phyloP scores from a whole-genome alignment of 257 asterid species.

The Petunia secreta region DNA sequence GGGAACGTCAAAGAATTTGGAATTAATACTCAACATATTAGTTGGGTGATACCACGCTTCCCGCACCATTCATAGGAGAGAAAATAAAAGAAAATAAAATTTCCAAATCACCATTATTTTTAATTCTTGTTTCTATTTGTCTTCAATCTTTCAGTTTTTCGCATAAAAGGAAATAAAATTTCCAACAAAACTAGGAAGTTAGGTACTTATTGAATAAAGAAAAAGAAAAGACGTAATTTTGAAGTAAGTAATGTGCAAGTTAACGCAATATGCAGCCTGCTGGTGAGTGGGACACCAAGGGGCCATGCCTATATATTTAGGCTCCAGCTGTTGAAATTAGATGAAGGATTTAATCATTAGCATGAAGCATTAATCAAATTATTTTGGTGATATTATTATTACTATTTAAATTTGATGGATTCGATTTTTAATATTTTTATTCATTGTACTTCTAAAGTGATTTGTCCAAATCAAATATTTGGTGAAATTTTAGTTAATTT shows the following conservation, averaged over 20 bases:
- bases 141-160: background rate
- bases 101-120: background rate
- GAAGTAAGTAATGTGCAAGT: background rate
- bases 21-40: constrained; percentile 18
- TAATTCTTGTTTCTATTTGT: background rate
- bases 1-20: background rate
- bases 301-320: too few relatives aligned
- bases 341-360: background rate
- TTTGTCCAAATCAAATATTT: too few relatives aligned
- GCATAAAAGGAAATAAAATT: background rate
- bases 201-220: background rate
- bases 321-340: background rate
- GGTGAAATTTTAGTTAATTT: too few relatives aligned
- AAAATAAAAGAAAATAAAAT: background rate
- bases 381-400: too few relatives aligned
- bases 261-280: background rate
- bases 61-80: background rate
- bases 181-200: background rate
- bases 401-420: too few relatives aligned
- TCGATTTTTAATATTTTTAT: too few relatives aligned
- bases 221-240: background rate
- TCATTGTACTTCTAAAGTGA: too few relatives aligned
- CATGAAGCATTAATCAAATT: too few relatives aligned
- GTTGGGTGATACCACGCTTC: background rate
- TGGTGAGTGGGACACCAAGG: background rate